Percentiles rank a stretch among this genome's conserved stretches.
phyloP scores from a whole-genome alignment of 2,329 filamentous ascomycete species.

The Monosporascus sp. region DNA sequence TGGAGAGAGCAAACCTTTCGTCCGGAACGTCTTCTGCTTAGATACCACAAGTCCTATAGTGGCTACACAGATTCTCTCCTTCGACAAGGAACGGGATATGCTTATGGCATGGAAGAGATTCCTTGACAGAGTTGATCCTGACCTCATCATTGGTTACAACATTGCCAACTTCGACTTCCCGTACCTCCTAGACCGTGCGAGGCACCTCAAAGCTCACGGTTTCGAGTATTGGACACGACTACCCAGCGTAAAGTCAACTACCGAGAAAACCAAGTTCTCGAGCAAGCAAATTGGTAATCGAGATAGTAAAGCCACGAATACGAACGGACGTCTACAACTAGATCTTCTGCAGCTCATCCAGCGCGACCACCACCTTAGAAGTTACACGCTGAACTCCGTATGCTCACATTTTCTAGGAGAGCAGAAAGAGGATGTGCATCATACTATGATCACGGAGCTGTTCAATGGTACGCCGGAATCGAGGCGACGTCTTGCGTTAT shows the following conservation, averaged over 20 bases:
- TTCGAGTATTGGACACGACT: constrained; percentile 89
- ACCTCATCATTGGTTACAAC: constrained; percentile 98
- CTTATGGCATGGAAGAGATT: constrained; percentile 90
- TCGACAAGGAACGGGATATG: constrained; percentile 78
- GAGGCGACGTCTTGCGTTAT: constrained; percentile 81
- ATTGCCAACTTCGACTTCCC: constrained; percentile 98
- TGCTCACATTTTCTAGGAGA: constrained; percentile 92
- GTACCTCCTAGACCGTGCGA: constrained; percentile 85
- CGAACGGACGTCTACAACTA: constrained; percentile 85
- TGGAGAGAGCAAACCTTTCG: constrained; percentile 91
- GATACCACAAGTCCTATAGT: constrained; percentile 91
- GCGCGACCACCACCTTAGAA: constrained; percentile 88
- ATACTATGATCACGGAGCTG: constrained; percentile 98
- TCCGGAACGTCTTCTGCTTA: constrained; percentile 93
- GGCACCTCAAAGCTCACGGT: constrained; percentile 68
- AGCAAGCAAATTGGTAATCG: constrained; percentile 98
- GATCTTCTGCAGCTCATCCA: constrained; percentile 94
- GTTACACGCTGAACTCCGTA: constrained; percentile 96
- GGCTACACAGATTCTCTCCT: constrained; percentile 87
- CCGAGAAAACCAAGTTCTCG: constrained; percentile 80
- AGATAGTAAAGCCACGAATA: constrained; percentile 91
- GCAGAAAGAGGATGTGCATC: constrained; percentile 97
- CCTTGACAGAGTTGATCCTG: constrained; percentile 82
- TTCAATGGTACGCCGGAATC: constrained; percentile 97
- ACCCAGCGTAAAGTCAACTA: constrained; percentile 62